Percentiles rank a stretch among this genome's conserved stretches.
Conservation (phyloP, 2,329 filamentous ascomycete species). For the Cercospora sesami region DNA sequence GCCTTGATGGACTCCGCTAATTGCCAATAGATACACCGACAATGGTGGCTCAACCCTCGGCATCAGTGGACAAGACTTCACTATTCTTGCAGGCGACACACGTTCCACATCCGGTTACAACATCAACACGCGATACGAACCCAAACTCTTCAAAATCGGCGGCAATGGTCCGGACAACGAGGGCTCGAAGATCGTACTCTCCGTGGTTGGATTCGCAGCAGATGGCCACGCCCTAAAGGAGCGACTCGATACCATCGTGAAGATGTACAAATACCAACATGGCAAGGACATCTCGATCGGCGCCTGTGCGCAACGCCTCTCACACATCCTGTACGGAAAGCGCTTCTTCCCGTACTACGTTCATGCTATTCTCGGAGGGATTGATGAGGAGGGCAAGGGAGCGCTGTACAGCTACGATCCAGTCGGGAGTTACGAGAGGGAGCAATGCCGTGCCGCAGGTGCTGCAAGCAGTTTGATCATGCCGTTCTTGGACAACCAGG, state of each 20-base stretch:
- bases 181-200: slow-evolving; percentile 82
- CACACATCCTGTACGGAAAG: slow-evolving; percentile 94
- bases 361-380: slow-evolving; percentile 85
- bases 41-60: slow-evolving; percentile 96
- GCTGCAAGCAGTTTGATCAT: slow-evolving; percentile 87
- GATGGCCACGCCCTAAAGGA: slow-evolving; percentile 93
- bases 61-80: slow-evolving; percentile 90
- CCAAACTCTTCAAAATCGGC: slow-evolving; percentile 97
- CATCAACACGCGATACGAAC: slow-evolving; percentile 95
- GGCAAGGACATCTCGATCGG: slow-evolving; percentile 93
- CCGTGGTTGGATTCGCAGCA: slow-evolving; percentile 92
- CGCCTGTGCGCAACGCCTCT: slow-evolving; percentile 90
- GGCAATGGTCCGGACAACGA: slow-evolving; percentile 83
- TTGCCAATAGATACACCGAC: slow-evolving; percentile 75
- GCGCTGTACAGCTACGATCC: slow-evolving; percentile 97
- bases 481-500: slow-evolving; percentile 98
- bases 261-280: slow-evolving; percentile 98
- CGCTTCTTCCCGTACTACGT: slow-evolving; percentile 99
- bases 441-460: slow-evolving; percentile 91
- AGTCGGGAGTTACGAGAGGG: slow-evolving; percentile 94
- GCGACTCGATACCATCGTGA: slow-evolving; percentile 89
- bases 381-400: slow-evolving; percentile 92
- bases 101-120: slow-evolving; percentile 94
- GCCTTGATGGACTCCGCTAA: neutral
- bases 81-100: slow-evolving; percentile 96